Base-by-base conservation (phyloP, 306 rosid species). In the Senna tora region DNA sequence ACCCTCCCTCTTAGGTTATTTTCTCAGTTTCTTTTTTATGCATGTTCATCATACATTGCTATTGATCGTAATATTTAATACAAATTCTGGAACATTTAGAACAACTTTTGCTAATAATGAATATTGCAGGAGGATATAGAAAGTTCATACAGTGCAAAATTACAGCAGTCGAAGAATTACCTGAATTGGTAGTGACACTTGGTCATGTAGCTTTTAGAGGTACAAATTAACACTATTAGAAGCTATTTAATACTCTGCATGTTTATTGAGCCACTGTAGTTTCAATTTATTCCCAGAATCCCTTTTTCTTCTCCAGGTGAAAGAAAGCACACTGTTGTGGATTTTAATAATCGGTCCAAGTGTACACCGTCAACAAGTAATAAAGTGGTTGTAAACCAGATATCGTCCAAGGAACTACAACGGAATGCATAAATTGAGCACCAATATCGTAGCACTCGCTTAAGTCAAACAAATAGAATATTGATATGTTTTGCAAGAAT, bases 81-180 rank as follows among this genome's bases (percentile, higher is more conserved):
- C 2, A 20, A 20, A 54, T 36, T 69, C 39, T n/a, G n/a, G 41
- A 14, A 38, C 54, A 20, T 50, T 20, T 19, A 39, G 22, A 13
- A 22, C 49, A 57, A 67, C 61, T n/a, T 14, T 4, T 15, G 69
- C 64, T 12, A 28, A 66, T 62, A 10, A 12, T 66, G 25, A 39
- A 30, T 65, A 57, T 67, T 83, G 75, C 87, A 88, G 91, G 91
- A 84, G 82, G 94, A 84, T 60, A 84, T 86, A 46, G 90, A 84
- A 80, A 82, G 74, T 77, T 70, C 83, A 0, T 80, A 84, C 75
- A 84, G 43, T 6, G 56, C 83, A 1, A 84, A 84, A 80, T 75
- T 88, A 77, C 91, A 82, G 77, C 86, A 72, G 21, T 80, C 87
- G 0, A 82, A 80, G 75, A 82, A 67, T 77, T 63, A 79, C 63